These are phyloP conservation scores for Effrenium voratum DNA, from an alignment of 73 alveolate species.

Conservation along the genomic window DNA sequence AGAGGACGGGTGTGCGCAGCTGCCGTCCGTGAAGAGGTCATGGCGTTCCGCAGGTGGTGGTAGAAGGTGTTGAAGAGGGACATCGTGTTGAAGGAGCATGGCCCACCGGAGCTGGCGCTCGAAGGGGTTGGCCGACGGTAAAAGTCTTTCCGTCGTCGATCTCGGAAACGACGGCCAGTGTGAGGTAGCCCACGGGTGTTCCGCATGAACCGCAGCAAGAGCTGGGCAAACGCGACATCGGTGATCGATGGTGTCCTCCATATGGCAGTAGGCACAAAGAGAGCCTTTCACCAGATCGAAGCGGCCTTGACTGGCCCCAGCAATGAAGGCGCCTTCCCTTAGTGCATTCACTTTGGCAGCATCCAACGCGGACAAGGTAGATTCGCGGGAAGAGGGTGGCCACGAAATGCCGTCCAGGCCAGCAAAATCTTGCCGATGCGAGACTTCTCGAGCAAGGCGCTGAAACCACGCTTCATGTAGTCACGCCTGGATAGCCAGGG, in stretches of 20 bases:
- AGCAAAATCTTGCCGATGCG: not conserved
- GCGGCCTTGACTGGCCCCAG: not conserved
- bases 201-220: not conserved
- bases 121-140: not conserved
- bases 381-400: not conserved
- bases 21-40: not conserved
- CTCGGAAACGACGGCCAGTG: not conserved
- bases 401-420: not conserved
- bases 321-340: not conserved
- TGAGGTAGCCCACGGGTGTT: not conserved
- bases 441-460: not conserved
- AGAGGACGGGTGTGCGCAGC: not conserved
- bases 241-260: not conserved
- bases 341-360: not conserved
- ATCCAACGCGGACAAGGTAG: not conserved
- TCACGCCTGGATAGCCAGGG: not conserved
- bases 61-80: too few relatives aligned
- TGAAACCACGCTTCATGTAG: not conserved
- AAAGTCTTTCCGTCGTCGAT: not conserved
- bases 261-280: not conserved
- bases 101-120: conserved; percentile 17
- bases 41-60: too few relatives aligned
- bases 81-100: conserved; percentile 63
- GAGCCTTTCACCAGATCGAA: not conserved
- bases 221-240: not conserved